Evolutionary conservation across 2,329 filamentous ascomycete genomes (phyloP), one percentile per base, ranked within the genome.

Genomic region (Pseudopyricularia cyperi): DNA sequence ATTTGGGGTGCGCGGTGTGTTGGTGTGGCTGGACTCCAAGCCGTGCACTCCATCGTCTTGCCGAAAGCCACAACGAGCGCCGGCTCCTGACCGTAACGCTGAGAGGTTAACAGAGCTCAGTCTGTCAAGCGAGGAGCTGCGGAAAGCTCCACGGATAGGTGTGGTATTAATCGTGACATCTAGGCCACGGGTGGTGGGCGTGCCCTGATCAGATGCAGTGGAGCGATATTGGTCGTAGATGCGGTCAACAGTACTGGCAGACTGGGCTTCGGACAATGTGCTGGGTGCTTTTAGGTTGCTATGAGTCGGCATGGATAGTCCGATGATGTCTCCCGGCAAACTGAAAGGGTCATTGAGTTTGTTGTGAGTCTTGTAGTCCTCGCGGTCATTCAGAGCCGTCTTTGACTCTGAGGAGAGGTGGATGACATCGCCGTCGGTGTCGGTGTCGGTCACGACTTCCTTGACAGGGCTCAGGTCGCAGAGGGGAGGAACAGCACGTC

Each of bases 201-300:
- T 30, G 26, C 35, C 49, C 24, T 42, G 35, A 12, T 44, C 49
- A 42, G 50, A 46, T n/a, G 39, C 24, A n/a, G 39, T 17, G 37
- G 42, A 30, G 50, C 44, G 26, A 53, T 67, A 65, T 47, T 66
- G 60, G 2, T 58, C 60, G 50, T 66, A 60, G 12, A 68, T 63
- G 14, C 57, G 60, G 17, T 63, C 62, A 3, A 67, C 61, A 0
- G 63, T 67, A 44, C 59, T 66, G 19, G 54, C 59, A 4, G 61
- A 62, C 4, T 52, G 57, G 17, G 61, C 56, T 1, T 57, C 52
- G 22, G 56, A 44, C 48, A 39, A 46, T 1, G 44, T 32, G 15
- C 39, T 28, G 12, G 39, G 22, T 24, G 39, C 3, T 7, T 44
- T n/a, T 12, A 26, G 11, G 39, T 12, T 44, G 17, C 19, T 44